Base-by-base conservation (phyloP, 257 asterid species). In the Rehmannia glutinosa region DNA sequence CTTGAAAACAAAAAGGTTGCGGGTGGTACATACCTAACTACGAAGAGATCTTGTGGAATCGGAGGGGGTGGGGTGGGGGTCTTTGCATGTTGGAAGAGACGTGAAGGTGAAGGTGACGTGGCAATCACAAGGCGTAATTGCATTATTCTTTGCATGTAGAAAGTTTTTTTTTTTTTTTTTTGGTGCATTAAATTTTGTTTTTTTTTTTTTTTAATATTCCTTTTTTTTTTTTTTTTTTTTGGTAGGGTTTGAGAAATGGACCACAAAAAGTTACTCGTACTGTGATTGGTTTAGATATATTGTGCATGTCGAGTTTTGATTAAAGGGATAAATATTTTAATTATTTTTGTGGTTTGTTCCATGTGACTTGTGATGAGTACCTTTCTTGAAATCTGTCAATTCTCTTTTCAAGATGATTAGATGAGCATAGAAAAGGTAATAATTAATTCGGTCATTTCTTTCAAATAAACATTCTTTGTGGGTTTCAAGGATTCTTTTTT, bases 41-140 rank as follows among this genome's bases (percentile, higher is more conserved):
- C 70, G 74, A 76, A 62, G 84, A 75, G 88, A 84, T 85, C 96
- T 87, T 87, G 96, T 90, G 96, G 87, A 79, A 90, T 80, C 96
- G 82, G 96, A 78, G 66, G 56, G 72, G 32, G 61, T 66, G 24
- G 24, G 60, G 38, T 53, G 69, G 43, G n/a, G 47, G 66, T 20
- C 3, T n/a, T 72, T 61, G 83, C 61, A 65, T 77, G 81, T 62
- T 66, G 80, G 83, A 77, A 77, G 82, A 65, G 93, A 83, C 86
- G 66, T 82, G 89, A 85, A 89, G 61, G 6, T n/a, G 74, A 77
- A 66, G 74, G 77, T 46, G 83, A 77, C 70, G 47, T 77, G 81
- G 83, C 86, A 71, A 69, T 78, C 78, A 80, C 86, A 61, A 75
- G 81, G 69, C 67, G 64, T 45, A 66, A 4, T 30, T 32, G 32